Evolutionary conservation across 768 basidiomycete genomes (phyloP).

Genomic region (Macrolepiota fuliginosa): DNA sequence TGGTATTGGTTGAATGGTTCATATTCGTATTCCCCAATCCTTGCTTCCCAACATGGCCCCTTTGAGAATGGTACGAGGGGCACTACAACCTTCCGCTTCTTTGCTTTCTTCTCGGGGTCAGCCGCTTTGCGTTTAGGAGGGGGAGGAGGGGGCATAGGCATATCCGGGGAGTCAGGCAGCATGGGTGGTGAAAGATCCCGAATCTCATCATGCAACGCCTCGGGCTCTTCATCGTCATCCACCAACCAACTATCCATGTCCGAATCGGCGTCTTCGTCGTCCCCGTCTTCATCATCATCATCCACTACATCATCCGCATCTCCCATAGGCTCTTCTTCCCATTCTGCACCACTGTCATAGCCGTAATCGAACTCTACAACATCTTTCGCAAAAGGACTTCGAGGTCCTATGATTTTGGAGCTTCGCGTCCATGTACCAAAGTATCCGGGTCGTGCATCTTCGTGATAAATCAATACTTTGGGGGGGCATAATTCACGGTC

Average conservation of each 20-base stretch:
- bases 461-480: slow-evolving; percentile 81
- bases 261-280: slow-evolving; percentile 62
- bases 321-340: slow-evolving; percentile 86
- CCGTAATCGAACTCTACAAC: slow-evolving; percentile 78
- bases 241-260: slow-evolving; percentile 81
- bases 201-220: slow-evolving; percentile 37
- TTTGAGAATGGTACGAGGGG: slow-evolving; percentile 79
- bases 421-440: slow-evolving; percentile 91
- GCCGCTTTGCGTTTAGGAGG: slow-evolving; percentile 68
- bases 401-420: slow-evolving; percentile 75
- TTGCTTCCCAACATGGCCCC: slow-evolving; percentile 80
- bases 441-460: slow-evolving; percentile 89
- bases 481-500: slow-evolving; percentile 64
- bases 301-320: slow-evolving; percentile 76
- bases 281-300: slow-evolving; percentile 64
- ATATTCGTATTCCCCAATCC: slow-evolving; percentile 63
- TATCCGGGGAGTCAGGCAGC: slow-evolving; percentile 30
- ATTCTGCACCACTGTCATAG: slow-evolving; percentile 94
- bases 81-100: slow-evolving; percentile 75
- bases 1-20: slow-evolving; percentile 72
- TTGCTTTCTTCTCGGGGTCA: slow-evolving; percentile 47
- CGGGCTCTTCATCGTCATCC: slow-evolving; percentile 64
- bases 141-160: slow-evolving; percentile 18
- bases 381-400: slow-evolving; percentile 82
- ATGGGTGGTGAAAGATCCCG: slow-evolving; percentile 29